phyloP scores from a whole-genome alignment of 176 grass and related monocot species.

The Musa troglodytarum region DNA sequence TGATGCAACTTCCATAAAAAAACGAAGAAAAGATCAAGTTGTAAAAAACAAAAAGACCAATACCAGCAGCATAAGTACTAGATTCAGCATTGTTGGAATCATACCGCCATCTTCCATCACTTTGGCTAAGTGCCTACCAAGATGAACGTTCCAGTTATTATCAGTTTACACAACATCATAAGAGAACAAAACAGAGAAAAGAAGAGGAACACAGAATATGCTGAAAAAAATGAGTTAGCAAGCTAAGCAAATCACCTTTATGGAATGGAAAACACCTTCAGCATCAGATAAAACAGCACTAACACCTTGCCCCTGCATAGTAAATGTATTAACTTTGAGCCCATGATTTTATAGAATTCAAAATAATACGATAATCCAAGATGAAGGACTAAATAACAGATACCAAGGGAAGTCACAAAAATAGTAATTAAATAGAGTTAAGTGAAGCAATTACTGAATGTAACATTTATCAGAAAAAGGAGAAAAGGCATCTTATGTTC shows the following conservation, averaged over 20 bases:
- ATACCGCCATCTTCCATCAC: constrained; percentile 87
- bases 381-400: background rate
- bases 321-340: background rate
- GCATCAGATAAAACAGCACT: constrained; percentile 47
- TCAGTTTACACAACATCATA: background rate
- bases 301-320: constrained; percentile 60
- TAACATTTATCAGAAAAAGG: constrained; percentile 3
- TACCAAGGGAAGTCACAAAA: background rate
- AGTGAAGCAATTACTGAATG: background rate
- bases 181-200: background rate
- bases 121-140: constrained; percentile 82
- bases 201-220: constrained; percentile 4
- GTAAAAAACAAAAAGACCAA: constrained; percentile 9
- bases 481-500: background rate
- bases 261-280: constrained; percentile 70
- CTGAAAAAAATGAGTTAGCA: background rate
- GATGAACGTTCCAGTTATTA: background rate
- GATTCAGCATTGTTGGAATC: constrained; percentile 86
- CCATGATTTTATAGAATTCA: background rate
- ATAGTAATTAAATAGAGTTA: background rate
- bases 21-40: background rate
- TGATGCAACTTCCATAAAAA: background rate
- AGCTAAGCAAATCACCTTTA: constrained; percentile 47
- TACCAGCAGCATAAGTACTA: constrained; percentile 92
- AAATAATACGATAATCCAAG: background rate